Conservation (phyloP, 2,329 filamentous ascomycete species). For the Colletotrichum sp. region DNA sequence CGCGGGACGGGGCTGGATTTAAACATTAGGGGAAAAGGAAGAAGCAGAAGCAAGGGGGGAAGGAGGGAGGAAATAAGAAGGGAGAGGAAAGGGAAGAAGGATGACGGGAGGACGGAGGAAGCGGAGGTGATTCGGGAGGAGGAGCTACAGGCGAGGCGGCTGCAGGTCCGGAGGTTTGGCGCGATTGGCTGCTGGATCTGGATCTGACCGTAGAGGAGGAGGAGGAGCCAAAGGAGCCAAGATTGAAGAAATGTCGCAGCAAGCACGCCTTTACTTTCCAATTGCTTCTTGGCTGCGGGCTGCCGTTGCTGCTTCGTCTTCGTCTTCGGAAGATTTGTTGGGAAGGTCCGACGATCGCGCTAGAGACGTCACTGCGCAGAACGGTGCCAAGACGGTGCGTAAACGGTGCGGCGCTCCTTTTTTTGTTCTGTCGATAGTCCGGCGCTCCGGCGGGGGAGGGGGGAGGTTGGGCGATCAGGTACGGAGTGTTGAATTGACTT, state of each 20-base stretch:
- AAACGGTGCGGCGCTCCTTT: neutral
- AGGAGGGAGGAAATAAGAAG: neutral
- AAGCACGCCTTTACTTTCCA: neutral
- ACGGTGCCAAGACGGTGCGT: neutral
- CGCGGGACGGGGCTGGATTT: constrained; percentile 8
- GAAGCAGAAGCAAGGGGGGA: neutral
- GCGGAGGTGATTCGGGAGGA: neutral
- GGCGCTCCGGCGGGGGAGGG: neutral
- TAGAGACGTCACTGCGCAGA: constrained; percentile 7
- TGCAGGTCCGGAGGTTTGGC: constrained; percentile 1
- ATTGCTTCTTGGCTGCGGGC: neutral
- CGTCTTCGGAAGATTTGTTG: constrained; percentile 14
- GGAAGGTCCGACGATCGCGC: constrained; percentile 17
- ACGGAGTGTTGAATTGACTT: neutral
- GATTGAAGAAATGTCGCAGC: constrained; percentile 14
- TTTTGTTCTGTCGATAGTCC: neutral
- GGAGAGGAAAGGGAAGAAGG: neutral
- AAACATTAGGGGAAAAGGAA: constrained; percentile 3
- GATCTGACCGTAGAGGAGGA: neutral
- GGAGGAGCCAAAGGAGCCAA: neutral
- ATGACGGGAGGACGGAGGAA: neutral
- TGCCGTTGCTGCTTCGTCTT: neutral
- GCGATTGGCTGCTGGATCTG: neutral
- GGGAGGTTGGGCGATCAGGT: neutral
- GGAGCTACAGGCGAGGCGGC: neutral